These are phyloP conservation scores for Colletotrichum limetticola DNA, from an alignment of 2,329 filamentous ascomycete genomes.

Conservation along the genomic window DNA sequence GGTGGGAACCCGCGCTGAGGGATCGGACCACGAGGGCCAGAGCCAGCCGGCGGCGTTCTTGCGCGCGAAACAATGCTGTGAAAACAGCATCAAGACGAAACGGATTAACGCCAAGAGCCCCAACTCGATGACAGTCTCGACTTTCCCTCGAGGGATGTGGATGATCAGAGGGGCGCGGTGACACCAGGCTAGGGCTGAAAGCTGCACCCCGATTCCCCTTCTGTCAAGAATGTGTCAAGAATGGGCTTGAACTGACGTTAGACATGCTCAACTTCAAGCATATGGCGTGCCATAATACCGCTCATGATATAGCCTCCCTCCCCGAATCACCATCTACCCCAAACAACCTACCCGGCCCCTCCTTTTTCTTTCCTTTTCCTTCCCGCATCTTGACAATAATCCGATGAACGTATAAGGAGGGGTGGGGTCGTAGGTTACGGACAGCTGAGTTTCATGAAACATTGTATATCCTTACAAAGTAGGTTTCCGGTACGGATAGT, in stretches of 20 bases:
- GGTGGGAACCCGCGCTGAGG: neutral
- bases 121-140: slow-evolving; percentile 8
- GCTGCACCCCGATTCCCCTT: neutral
- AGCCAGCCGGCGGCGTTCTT: neutral
- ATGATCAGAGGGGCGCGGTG: neutral
- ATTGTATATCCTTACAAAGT: too few species aligned
- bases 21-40: neutral
- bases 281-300: slow-evolving; percentile 7
- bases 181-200: slow-evolving; percentile 16
- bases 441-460: neutral
- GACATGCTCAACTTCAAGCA: slow-evolving; percentile 7
- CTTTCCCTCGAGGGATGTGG: neutral
- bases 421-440: neutral
- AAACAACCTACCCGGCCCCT: neutral
- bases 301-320: neutral
- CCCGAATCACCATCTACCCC: slow-evolving; percentile 1
- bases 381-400: slow-evolving; percentile 7
- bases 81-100: neutral
- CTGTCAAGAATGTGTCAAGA: too few species aligned
- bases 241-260: neutral
- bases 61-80: neutral
- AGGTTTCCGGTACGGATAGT: too few species aligned
- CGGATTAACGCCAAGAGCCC: neutral
- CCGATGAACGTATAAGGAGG: neutral
- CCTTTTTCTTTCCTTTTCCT: neutral